Evolutionary conservation across 768 basidiomycete genomes (phyloP).

Genomic region (Xerocomellus intermedius): DNA sequence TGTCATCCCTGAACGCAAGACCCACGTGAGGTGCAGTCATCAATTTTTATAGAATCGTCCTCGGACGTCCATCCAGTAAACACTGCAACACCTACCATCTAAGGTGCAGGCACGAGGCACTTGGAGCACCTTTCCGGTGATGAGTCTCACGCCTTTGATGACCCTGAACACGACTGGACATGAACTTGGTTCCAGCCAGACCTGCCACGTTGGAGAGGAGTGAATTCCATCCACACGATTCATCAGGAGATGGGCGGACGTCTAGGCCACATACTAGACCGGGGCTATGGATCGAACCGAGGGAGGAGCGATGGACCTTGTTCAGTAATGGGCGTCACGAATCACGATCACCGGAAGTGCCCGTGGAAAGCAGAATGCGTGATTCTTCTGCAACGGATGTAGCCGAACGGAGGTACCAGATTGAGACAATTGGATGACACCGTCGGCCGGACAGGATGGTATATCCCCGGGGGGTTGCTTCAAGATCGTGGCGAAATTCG

Average conservation of each 20-base stretch:
- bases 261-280: not conserved
- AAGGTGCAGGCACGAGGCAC: slow-evolving; percentile 33
- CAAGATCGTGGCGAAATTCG: not conserved
- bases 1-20: not conserved
- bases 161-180: slow-evolving; percentile 21
- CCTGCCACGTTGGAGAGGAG: slow-evolving; percentile 4
- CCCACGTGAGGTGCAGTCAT: slow-evolving; percentile 14
- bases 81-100: slow-evolving; percentile 5
- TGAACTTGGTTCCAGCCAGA: not conserved
- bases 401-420: slow-evolving; percentile 29
- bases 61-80: slow-evolving; percentile 24
- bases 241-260: slow-evolving; percentile 1
- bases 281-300: slow-evolving; percentile 3
- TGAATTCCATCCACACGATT: not conserved
- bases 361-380: slow-evolving; percentile 20
- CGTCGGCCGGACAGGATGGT: slow-evolving; percentile 8
- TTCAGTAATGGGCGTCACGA: slow-evolving; percentile 13
- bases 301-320: not conserved
- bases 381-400: slow-evolving; percentile 19
- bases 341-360: slow-evolving; percentile 18
- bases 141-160: slow-evolving; percentile 26
- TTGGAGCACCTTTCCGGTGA: slow-evolving; percentile 11
- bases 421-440: slow-evolving; percentile 15
- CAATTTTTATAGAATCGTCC: slow-evolving; percentile 25
- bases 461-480: slow-evolving; percentile 9